These are phyloP conservation scores for Cinnamomum micranthum DNA, from an alignment of 164 flowering plant genomes.

Conservation along the genomic window DNA sequence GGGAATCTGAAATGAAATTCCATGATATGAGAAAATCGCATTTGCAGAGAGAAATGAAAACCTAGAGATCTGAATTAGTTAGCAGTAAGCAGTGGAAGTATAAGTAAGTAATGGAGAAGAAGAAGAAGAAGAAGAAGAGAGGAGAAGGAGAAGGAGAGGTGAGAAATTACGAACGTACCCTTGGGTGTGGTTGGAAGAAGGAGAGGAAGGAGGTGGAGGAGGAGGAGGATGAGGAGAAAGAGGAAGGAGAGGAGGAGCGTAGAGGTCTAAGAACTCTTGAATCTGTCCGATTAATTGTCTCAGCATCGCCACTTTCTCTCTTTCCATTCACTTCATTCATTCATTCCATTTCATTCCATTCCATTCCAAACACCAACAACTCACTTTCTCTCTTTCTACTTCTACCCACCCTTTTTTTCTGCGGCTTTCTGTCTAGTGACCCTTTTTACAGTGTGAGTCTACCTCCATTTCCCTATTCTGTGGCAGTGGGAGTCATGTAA, in stretches of 20 bases:
- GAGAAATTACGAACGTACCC: slow-evolving; percentile 11
- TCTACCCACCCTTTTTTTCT: slow-evolving; percentile 14
- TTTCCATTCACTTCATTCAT: slow-evolving; percentile 37
- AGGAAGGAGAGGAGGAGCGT: slow-evolving; percentile 36
- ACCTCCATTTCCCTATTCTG: neutral
- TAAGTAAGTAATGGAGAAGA: neutral
- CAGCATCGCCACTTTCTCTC: slow-evolving; percentile 53
- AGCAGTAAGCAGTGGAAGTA: neutral
- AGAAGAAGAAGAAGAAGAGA: neutral
- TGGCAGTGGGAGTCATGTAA: no score
- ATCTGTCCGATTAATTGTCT: slow-evolving; percentile 81
- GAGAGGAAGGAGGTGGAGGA: slow-evolving; percentile 15
- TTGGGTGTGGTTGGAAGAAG: slow-evolving; percentile 1
- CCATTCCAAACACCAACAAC: neutral
- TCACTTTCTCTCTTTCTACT: neutral
- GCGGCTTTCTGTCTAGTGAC: slow-evolving; percentile 12
- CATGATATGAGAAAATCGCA: no score
- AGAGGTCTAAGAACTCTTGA: slow-evolving; percentile 59
- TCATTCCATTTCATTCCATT: slow-evolving; percentile 9
- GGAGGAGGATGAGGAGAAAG: no score
- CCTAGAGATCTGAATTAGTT: neutral
- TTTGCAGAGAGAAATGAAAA: neutral
- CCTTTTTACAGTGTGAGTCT: neutral
- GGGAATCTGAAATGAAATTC: no score
- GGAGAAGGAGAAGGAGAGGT: neutral